phyloP scores from a whole-genome alignment of 1,284 basidiomycete genomes.

The Cryptococcus sp. region DNA sequence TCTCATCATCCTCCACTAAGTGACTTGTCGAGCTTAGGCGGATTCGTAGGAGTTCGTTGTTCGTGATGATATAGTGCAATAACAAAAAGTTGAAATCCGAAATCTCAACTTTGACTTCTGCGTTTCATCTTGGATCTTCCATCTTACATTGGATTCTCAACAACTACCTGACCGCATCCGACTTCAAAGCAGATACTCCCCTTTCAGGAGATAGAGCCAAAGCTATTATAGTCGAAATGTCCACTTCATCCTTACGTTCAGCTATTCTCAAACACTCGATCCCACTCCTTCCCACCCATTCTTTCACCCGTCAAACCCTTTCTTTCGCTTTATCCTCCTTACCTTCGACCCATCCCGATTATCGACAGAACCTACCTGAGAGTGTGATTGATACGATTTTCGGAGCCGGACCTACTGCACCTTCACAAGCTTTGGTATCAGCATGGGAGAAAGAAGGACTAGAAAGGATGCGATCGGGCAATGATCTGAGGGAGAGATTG shows the following conservation, averaged over 20 bases:
- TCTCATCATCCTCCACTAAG: no score
- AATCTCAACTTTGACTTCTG: no score
- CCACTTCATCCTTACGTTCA: slow-evolving; percentile 20
- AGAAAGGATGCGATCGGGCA: not conserved
- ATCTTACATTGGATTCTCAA: no score
- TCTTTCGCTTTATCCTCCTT: slow-evolving; percentile 16
- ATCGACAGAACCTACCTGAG: slow-evolving; percentile 1
- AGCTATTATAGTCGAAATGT: not conserved
- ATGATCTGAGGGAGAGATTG: slow-evolving; percentile 13
- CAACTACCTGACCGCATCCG: not conserved
- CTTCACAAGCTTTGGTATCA: slow-evolving; percentile 25
- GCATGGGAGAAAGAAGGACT: slow-evolving; percentile 31
- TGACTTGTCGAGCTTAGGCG: no score
- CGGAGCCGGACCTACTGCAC: slow-evolving; percentile 18
- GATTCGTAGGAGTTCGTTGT: no score
- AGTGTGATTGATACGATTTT: slow-evolving; percentile 36
- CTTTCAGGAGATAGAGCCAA: no score
- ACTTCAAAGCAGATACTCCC: not conserved
- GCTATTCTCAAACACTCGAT: slow-evolving; percentile 30
- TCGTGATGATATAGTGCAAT: no score
- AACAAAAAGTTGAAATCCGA: no score
- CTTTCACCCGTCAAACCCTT: slow-evolving; percentile 39
- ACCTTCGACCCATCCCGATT: slow-evolving; percentile 11
- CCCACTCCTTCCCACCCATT: slow-evolving; percentile 26
- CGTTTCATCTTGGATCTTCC: no score